Conservation (phyloP, 768 basidiomycete species). For the Xerocomellus dryophilus region DNA sequence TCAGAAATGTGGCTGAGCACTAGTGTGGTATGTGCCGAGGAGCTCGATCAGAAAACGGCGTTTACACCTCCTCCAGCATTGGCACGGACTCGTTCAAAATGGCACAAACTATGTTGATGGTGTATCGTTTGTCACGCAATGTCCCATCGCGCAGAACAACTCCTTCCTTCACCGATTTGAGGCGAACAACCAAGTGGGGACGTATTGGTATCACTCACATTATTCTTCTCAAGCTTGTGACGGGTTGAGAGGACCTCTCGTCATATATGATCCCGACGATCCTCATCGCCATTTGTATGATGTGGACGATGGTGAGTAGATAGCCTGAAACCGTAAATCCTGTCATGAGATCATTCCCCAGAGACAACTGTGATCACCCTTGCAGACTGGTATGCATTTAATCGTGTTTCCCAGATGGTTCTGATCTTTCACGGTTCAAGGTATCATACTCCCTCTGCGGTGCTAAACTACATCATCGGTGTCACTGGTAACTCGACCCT, state of each 20-base stretch:
- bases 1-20: conserved; percentile 48
- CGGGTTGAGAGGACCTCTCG: conserved; percentile 37
- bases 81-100: conserved; percentile 52
- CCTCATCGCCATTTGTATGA: conserved; percentile 39
- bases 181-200: conserved; percentile 23
- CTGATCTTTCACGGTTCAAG: conserved; percentile 2
- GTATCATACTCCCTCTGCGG: conserved; percentile 21
- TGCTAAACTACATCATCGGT: conserved; percentile 18
- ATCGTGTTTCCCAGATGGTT: not conserved
- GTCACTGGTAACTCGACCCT: conserved; percentile 22
- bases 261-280: conserved; percentile 43
- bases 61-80: conserved; percentile 39
- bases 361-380: conserved; percentile 26
- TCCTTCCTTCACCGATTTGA: conserved; percentile 25
- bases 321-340: not conserved
- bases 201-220: conserved; percentile 38
- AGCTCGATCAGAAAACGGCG: not conserved
- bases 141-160: conserved; percentile 27
- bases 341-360: conserved; percentile 2
- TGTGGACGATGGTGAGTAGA: conserved; percentile 40
- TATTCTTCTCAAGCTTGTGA: conserved; percentile 40
- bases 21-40: conserved; percentile 35
- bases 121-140: conserved; percentile 36
- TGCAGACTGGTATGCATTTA: conserved; percentile 23
- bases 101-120: conserved; percentile 46